A percentile compares a stretch with the other conserved stretches of the same genome.
These are phyloP conservation scores for Acanthamoeba culbertsoni DNA, from an alignment of 208 protist genomes.

Conservation along the genomic window DNA sequence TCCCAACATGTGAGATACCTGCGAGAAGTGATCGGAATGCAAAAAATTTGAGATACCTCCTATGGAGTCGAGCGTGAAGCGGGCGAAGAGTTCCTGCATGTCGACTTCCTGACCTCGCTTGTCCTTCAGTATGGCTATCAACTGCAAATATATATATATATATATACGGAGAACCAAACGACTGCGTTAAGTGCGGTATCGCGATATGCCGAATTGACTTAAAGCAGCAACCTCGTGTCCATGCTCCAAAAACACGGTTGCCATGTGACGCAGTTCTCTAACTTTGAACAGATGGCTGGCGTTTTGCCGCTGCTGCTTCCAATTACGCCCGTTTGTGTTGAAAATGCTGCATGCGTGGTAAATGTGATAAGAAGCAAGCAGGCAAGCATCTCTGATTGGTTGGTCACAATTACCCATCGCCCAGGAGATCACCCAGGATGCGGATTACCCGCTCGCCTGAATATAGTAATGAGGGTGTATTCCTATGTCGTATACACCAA, in stretches of 20 bases:
- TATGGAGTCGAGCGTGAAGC: slow-evolving; percentile 34
- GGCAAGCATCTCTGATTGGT: no score
- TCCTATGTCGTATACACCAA: no score
- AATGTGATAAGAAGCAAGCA: background rate
- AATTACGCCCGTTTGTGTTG: slow-evolving; percentile 1
- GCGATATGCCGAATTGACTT: no score
- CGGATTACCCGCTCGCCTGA: background rate
- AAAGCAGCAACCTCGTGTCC: background rate
- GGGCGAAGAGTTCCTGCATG: slow-evolving; percentile 1
- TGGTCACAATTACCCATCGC: background rate
- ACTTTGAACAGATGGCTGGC: slow-evolving; percentile 52
- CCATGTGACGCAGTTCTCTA: background rate
- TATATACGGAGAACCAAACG: background rate
- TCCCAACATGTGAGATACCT: background rate
- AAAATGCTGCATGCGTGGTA: background rate
- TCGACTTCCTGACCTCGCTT: background rate
- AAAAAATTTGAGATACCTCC: no score
- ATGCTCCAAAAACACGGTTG: background rate
- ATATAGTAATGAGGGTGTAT: no score
- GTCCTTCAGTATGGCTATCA: background rate
- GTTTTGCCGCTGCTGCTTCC: background rate
- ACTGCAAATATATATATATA: background rate
- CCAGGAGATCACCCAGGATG: background rate
- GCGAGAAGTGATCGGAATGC: background rate
- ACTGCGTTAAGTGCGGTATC: no score